A percentile compares a stretch with the other conserved stretches of the same genome.
Conservation (phyloP, 768 basidiomycete species). For the Cystofilobasidium capitatum region DNA sequence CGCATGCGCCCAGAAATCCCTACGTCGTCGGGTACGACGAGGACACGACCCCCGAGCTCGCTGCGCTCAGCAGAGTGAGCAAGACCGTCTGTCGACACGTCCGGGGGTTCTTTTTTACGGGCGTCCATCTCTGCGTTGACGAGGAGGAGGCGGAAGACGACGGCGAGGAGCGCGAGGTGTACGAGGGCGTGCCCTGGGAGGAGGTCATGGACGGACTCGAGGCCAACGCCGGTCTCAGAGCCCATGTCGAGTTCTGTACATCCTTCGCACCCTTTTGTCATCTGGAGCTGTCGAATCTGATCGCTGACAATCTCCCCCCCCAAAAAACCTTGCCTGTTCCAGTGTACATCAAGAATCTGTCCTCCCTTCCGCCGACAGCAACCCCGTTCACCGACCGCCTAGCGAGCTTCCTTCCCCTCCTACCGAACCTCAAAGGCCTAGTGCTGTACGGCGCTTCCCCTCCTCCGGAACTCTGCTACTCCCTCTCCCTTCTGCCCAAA, state of each 20-base stretch:
- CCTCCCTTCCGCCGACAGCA: neutral
- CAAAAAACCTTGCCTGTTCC: neutral
- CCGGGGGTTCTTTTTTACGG: conserved; percentile 5
- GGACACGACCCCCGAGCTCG: conserved; percentile 6
- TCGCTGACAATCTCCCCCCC: neutral
- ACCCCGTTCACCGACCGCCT: conserved; percentile 3
- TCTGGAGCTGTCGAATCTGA: too few relatives aligned
- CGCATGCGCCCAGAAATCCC: neutral
- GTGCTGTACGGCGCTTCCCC: neutral
- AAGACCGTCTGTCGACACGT: neutral
- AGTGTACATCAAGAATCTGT: conserved; percentile 2
- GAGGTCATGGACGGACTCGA: neutral
- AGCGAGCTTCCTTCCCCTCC: neutral
- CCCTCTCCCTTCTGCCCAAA: neutral
- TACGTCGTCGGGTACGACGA: conserved; percentile 1
- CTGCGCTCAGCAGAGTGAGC: neutral
- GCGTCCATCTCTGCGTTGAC: conserved; percentile 2
- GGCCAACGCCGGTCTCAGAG: neutral
- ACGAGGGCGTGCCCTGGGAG: neutral
- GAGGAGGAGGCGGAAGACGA: neutral
- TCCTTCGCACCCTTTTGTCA: too few relatives aligned
- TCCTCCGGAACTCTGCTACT: neutral
- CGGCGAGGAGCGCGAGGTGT: neutral
- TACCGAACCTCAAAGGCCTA: conserved; percentile 3
- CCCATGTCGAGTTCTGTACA: conserved; percentile 1